Percentiles rank a stretch among this genome's conserved stretches.
Evolutionary conservation across 2,329 filamentous ascomycete species (phyloP).

Genomic region (Cladobotryum protrusum): DNA sequence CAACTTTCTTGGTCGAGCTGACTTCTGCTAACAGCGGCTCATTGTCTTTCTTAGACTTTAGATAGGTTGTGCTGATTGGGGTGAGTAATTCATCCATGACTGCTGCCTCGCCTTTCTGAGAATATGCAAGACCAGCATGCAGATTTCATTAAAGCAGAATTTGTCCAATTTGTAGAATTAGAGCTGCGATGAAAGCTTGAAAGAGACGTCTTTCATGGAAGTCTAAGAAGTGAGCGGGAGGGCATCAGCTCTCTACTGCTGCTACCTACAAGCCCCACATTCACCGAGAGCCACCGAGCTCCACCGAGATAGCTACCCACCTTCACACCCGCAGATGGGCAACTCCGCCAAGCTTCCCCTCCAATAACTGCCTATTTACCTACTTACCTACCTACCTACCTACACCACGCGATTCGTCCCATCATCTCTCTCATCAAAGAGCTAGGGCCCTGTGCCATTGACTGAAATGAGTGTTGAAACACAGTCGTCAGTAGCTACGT

Average conservation of each 20-base stretch:
- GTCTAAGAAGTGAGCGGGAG: too few relatives aligned
- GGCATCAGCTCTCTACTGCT: too few relatives aligned
- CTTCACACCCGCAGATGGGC: not conserved
- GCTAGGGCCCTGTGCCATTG: not conserved
- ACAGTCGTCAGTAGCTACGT: constrained; percentile 9
- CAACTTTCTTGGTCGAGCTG: constrained; percentile 16
- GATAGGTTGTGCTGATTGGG: constrained; percentile 47
- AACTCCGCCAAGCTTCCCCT: not conserved
- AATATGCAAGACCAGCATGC: not conserved
- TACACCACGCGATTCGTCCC: not conserved
- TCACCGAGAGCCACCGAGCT: constrained; percentile 28
- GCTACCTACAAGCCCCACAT: constrained; percentile 27
- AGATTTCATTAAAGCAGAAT: not conserved
- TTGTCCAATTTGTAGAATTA: not conserved
- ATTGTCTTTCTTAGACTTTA: constrained; percentile 27
- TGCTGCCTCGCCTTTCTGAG: not conserved
- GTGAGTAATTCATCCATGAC: constrained; percentile 52
- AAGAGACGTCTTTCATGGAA: too few relatives aligned
- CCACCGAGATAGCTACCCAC: constrained; percentile 16
- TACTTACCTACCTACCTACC: not conserved
- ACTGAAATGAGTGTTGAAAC: constrained; percentile 22
- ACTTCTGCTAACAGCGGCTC: constrained; percentile 34
- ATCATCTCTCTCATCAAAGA: not conserved
- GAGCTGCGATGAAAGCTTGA: too few relatives aligned
- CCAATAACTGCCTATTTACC: not conserved